phyloP scores from a whole-genome alignment of 129 eudicot genomes.

The Oenanthe sinensis region DNA sequence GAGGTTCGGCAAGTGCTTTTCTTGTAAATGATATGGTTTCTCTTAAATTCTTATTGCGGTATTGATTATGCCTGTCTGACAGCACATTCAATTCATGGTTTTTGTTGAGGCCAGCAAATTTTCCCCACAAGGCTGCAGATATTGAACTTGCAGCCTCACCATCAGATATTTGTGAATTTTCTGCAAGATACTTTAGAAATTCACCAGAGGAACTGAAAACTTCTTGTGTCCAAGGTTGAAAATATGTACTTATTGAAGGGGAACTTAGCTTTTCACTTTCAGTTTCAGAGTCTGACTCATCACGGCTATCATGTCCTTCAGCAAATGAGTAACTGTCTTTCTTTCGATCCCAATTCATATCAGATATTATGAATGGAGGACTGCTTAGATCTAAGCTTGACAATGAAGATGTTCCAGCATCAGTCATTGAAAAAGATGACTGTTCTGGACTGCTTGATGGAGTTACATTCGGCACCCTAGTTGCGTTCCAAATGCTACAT shows the following conservation, averaged over 20 bases:
- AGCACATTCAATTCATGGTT: constrained; percentile 12
- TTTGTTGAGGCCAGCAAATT: constrained; percentile 31
- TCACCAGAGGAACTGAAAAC: constrained; percentile 35
- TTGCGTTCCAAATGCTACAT: constrained; percentile 20
- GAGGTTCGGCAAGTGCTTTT: constrained; percentile 45
- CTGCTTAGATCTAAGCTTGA: constrained; percentile 49
- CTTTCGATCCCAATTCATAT: constrained; percentile 43
- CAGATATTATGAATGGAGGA: constrained; percentile 43
- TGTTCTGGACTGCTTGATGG: constrained; percentile 85
- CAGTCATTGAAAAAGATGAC: constrained; percentile 43
- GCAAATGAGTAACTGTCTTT: constrained; percentile 16
- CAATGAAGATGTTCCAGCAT: constrained; percentile 47
- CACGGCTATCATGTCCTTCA: constrained; percentile 6
- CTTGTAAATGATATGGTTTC: constrained; percentile 34
- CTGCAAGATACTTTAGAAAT: constrained; percentile 15
- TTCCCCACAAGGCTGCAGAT: constrained; percentile 26
- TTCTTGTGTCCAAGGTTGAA: constrained; percentile 40
- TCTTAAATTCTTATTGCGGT: constrained; percentile 28
- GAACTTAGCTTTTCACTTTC: constrained; percentile 46
- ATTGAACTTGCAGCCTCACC: constrained; percentile 21
- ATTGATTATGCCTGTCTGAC: constrained; percentile 12
- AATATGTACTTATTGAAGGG: constrained; percentile 38
- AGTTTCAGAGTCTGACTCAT: constrained; percentile 49
- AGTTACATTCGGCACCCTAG: constrained; percentile 75
- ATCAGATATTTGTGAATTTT: constrained; percentile 14